These are phyloP conservation scores for Cryphonectria parasitica DNA, from an alignment of 2,329 filamentous ascomycete genomes.

Conservation along the genomic window DNA sequence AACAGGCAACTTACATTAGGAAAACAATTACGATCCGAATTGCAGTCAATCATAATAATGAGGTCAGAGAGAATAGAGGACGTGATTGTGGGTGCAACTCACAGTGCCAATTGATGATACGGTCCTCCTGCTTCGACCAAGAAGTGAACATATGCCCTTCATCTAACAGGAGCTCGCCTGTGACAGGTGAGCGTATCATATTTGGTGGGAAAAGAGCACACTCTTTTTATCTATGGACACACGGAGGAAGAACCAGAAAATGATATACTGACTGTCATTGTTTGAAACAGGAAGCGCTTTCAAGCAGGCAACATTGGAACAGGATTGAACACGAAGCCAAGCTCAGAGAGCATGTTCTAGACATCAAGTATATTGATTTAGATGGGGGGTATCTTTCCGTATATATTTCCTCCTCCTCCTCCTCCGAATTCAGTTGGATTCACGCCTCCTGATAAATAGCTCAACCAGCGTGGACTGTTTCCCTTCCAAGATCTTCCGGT, in stretches of 20 bases:
- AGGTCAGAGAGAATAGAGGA: not conserved
- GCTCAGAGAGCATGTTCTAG: not conserved
- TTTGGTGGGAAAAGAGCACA: no score
- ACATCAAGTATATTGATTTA: not conserved
- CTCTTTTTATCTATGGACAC: not conserved
- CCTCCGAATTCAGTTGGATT: not conserved
- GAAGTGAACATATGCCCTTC: no score
- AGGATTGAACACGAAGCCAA: not conserved
- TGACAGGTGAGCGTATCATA: no score
- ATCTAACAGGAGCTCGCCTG: no score
- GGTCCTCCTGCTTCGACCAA: no score
- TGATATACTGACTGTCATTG: not conserved
- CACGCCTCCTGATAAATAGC: slow-evolving; percentile 60
- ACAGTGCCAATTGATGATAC: no score
- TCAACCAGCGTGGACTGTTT: slow-evolving; percentile 70
- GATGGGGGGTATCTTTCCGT: not conserved
- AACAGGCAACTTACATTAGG: no score
- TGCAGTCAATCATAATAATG: not conserved
- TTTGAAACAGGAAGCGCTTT: no score
- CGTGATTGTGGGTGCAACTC: not conserved
- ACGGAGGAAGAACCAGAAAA: no score
- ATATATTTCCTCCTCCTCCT: not conserved
- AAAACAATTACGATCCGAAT: not conserved
- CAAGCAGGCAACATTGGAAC: not conserved
- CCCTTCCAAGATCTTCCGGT: slow-evolving; percentile 63